Conservation (phyloP, 2,329 filamentous ascomycete genomes). For the Aulographum hederae region DNA sequence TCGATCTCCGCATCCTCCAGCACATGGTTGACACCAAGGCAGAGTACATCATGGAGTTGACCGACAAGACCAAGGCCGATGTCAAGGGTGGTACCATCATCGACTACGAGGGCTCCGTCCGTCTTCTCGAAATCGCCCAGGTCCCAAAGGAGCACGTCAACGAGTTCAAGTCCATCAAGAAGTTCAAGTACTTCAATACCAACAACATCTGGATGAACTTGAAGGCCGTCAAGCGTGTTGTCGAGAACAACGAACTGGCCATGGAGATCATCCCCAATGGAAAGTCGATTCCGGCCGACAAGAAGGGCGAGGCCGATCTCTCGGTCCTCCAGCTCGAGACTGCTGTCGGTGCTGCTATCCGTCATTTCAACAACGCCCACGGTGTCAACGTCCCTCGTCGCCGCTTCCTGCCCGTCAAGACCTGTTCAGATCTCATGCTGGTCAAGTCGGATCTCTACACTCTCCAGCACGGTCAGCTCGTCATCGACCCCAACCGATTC, state of each 20-base stretch:
- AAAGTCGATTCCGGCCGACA: slow-evolving; percentile 95
- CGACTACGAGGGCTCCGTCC: slow-evolving; percentile 92
- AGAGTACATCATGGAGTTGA: slow-evolving; percentile 99
- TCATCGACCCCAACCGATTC: slow-evolving; percentile 93
- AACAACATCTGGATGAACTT: slow-evolving; percentile 99
- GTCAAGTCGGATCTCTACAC: slow-evolving; percentile 99
- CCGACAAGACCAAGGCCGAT: slow-evolving; percentile 99
- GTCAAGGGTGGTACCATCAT: slow-evolving; percentile 99
- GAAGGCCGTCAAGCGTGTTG: slow-evolving; percentile 91
- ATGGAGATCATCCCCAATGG: slow-evolving; percentile 99
- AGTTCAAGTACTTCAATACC: slow-evolving; percentile 99
- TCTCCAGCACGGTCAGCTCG: slow-evolving; percentile 91
- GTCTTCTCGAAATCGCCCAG: slow-evolving; percentile 95
- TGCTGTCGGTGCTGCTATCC: slow-evolving; percentile 92
- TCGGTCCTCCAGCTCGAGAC: slow-evolving; percentile 98
- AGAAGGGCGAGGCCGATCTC: slow-evolving; percentile 98
- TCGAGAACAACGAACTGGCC: slow-evolving; percentile 94
- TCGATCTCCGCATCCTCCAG: slow-evolving; percentile 93
- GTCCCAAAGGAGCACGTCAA: slow-evolving; percentile 99
- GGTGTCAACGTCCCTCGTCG: slow-evolving; percentile 96
- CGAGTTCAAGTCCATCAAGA: slow-evolving; percentile 99
- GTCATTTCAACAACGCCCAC: slow-evolving; percentile 96
- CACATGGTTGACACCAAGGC: slow-evolving; percentile 97
- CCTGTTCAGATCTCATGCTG: slow-evolving; percentile 96
- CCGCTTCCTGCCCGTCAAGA: slow-evolving; percentile 99